A percentile compares a stretch with the other conserved stretches of the same genome.
Conservation (phyloP, 164 flowering plant species). For the Amborella trichopoda region DNA sequence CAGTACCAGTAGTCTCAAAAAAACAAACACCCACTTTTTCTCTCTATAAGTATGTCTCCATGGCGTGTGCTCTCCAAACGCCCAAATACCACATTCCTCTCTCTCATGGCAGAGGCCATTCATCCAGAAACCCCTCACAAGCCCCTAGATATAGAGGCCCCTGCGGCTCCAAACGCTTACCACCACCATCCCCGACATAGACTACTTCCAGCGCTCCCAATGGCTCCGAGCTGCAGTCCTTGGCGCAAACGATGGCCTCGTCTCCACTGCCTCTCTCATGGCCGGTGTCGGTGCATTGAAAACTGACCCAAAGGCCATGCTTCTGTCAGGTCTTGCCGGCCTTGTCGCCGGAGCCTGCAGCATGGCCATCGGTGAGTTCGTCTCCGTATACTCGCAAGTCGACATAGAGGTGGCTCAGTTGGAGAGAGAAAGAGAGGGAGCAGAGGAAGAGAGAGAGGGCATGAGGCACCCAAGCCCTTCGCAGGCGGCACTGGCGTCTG, state of each 20-base stretch:
- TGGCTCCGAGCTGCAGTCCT: slow-evolving; percentile 24
- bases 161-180: too few relatives aligned
- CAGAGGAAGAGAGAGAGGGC: background rate
- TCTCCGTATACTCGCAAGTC: slow-evolving; percentile 19
- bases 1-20: too few relatives aligned
- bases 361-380: slow-evolving; percentile 23
- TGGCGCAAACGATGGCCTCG: slow-evolving; percentile 21
- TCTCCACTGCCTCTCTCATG: slow-evolving; percentile 18
- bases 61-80: too few relatives aligned
- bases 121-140: too few relatives aligned
- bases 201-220: slow-evolving; percentile 17
- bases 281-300: slow-evolving; percentile 20
- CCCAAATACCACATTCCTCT: too few relatives aligned
- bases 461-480: slow-evolving; percentile 2
- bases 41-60: too few relatives aligned
- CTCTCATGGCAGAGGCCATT: too few relatives aligned
- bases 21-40: too few relatives aligned
- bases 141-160: too few relatives aligned
- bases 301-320: slow-evolving; percentile 12
- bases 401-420: slow-evolving; percentile 21
- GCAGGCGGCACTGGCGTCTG: slow-evolving; percentile 1
- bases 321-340: slow-evolving; percentile 17
- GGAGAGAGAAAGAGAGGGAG: slow-evolving; percentile 8
- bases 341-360: slow-evolving; percentile 23
- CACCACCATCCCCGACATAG: too few relatives aligned